A percentile compares a stretch with the other conserved stretches of the same genome.
These are phyloP conservation scores for Globisporangium megalacanthum DNA, from an alignment of 352 stramenopile genomes.

Conservation along the genomic window DNA sequence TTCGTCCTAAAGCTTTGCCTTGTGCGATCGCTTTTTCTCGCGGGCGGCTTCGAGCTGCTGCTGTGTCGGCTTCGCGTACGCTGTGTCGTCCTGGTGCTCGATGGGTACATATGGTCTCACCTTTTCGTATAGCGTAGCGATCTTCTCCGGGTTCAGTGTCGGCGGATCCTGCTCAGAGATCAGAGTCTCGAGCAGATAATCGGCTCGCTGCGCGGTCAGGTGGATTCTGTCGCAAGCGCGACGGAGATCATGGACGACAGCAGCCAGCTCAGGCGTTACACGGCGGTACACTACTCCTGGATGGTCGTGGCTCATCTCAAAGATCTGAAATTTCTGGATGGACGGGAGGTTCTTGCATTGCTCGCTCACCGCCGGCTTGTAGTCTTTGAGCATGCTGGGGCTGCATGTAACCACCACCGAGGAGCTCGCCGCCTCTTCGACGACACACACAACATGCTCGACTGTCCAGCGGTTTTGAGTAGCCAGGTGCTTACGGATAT, in stretches of 20 bases:
- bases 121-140: no score
- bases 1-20: no score
- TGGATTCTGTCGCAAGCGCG: not conserved
- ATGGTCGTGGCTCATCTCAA: not conserved
- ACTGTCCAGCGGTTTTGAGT: not conserved
- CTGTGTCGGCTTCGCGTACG: no score
- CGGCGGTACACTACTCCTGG: not conserved
- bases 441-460: not conserved
- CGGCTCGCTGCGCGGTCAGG: not conserved
- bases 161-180: slow-evolving; percentile 1
- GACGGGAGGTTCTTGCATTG: not conserved
- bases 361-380: not conserved
- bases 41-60: no score
- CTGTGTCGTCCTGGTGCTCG: no score
- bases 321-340: not conserved
- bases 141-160: slow-evolving; percentile 4
- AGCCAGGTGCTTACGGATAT: not conserved
- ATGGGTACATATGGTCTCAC: no score
- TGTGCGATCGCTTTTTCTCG: no score
- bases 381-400: not conserved
- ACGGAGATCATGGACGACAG: not conserved
- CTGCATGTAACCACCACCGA: not conserved
- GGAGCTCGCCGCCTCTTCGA: not conserved
- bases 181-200: not conserved
- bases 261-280: not conserved